Evolutionary conservation across 352 stramenopile species (phyloP).

Genomic region (Plasmopara muralis): DNA sequence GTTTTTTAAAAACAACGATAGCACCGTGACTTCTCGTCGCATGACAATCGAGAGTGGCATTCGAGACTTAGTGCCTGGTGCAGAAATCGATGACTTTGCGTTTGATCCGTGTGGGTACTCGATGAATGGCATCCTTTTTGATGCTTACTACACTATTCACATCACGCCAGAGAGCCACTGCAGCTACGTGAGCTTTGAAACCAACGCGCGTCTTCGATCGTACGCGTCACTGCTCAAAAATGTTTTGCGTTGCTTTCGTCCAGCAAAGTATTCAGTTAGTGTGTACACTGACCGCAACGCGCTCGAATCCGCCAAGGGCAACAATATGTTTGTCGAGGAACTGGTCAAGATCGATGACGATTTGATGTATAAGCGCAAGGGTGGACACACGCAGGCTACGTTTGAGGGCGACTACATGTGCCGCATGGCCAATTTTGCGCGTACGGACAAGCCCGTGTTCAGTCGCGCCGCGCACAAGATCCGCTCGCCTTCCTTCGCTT

Average conservation of each 20-base stretch:
- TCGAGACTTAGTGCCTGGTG: conserved; percentile 90
- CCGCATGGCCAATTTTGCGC: conserved; percentile 73
- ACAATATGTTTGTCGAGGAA: conserved; percentile 72
- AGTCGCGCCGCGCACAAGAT: conserved; percentile 56
- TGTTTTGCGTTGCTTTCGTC: conserved; percentile 96
- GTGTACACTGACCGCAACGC: conserved; percentile 91
- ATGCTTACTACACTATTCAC: conserved; percentile 99
- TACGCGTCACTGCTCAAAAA: conserved; percentile 94
- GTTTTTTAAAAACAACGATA: conserved; percentile 79
- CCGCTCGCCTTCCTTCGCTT: conserved; percentile 73
- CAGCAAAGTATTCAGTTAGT: conserved; percentile 96
- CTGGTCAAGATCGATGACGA: conserved; percentile 67
- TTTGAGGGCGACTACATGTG: conserved; percentile 84
- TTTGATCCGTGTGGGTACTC: conserved; percentile 98
- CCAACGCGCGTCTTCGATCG: conserved; percentile 86
- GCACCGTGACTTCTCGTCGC: conserved; percentile 64
- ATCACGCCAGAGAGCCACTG: conserved; percentile 96
- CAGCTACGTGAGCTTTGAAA: conserved; percentile 98
- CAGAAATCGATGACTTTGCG: conserved; percentile 93
- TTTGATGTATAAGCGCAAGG: conserved; percentile 74
- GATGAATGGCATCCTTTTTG: conserved; percentile 98
- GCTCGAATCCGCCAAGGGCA: conserved; percentile 50
- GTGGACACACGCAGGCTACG: conserved; percentile 75
- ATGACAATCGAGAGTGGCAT: conserved; percentile 95
- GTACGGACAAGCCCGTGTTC: conserved; percentile 35